Base-by-base conservation (phyloP, 2,329 filamentous ascomycete species). In the Fusarium tupiense region DNA sequence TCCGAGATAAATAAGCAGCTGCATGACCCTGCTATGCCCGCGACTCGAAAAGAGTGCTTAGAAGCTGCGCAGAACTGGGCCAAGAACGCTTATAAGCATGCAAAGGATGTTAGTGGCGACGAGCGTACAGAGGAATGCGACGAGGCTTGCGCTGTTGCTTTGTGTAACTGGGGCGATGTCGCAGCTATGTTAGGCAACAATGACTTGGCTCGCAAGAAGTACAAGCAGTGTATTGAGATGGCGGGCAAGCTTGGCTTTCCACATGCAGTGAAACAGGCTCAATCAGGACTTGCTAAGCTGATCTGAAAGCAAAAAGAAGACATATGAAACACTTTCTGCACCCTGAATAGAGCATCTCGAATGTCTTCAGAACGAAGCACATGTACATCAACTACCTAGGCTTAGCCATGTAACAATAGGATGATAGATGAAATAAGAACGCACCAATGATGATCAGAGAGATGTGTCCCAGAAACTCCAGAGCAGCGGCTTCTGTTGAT, bases 121-220 rank as follows among this genome's bases (percentile, higher is more conserved):
- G 85, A 90, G 8, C 87, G 94, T 46, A 93, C 91, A 6, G 87
- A 91, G 57, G 94, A 97, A 79, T 98, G 96, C 79, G 94, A 97
- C 80, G 83, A 92, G 64, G 94, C 92, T 4, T 98, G 95, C 79
- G 93, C 92, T 6, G 93, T 92, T 11, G 93, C 95, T 13, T 91
- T 93, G n/a, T 93, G 94, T 82, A 97, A 97, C 80, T 88, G 98
- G 61, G 96, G 91, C 31, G 93, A 97, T 77, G 92, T 98, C 75
- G 92, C 93, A 2, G 91, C 93, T 74, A 91, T 96, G 88, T 84
- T 91, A 68, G 92, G 92, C 3, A 88, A 93, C 76, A 78, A 86
- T 3, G 84, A 85, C 8, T 88, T 93, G 74, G 95, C 96, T 4
- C 87, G 88, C 77, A 87, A 86, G 76, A 89, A 89, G 79, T 98